Conservation (phyloP, 306 rosid genomes). For the Quercus bicolor region DNA sequence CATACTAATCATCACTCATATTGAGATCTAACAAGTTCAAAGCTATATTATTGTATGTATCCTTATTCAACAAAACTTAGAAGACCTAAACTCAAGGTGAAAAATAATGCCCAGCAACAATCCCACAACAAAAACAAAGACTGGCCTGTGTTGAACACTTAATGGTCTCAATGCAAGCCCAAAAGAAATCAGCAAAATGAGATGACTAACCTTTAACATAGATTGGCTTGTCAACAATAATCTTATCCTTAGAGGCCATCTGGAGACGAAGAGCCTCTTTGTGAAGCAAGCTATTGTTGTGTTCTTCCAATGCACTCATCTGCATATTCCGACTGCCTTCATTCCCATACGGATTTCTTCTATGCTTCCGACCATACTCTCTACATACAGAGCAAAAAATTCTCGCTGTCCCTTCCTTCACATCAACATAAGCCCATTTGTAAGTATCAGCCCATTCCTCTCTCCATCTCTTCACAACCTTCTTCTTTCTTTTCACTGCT, state of each 20-base stretch:
- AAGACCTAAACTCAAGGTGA: neutral
- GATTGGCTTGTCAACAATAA: slow-evolving; percentile 77
- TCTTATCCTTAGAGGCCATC: slow-evolving; percentile 91
- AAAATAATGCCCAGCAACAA: neutral
- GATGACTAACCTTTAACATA: slow-evolving; percentile 77
- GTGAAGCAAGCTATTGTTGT: slow-evolving; percentile 96
- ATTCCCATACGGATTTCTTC: slow-evolving; percentile 96
- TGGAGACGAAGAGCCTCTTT: slow-evolving; percentile 99
- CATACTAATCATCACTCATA: neutral
- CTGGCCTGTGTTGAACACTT: neutral
- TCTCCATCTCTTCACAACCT: slow-evolving; percentile 99
- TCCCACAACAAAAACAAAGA: neutral
- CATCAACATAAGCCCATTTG: slow-evolving; percentile 97
- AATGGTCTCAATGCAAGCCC: neutral
- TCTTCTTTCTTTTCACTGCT: slow-evolving; percentile 77
- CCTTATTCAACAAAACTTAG: neutral
- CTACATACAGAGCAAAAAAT: slow-evolving; percentile 97
- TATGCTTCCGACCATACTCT: slow-evolving; percentile 93
- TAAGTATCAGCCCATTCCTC: slow-evolving; percentile 99
- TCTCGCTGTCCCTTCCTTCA: slow-evolving; percentile 93
- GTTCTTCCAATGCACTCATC: slow-evolving; percentile 99
- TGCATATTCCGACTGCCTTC: slow-evolving; percentile 99
- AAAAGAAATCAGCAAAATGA: slow-evolving; percentile 10
- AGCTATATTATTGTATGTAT: neutral
- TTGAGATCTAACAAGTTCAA: neutral